phyloP scores from a whole-genome alignment of 805 yeast species.

The Ogataea siamensis region DNA sequence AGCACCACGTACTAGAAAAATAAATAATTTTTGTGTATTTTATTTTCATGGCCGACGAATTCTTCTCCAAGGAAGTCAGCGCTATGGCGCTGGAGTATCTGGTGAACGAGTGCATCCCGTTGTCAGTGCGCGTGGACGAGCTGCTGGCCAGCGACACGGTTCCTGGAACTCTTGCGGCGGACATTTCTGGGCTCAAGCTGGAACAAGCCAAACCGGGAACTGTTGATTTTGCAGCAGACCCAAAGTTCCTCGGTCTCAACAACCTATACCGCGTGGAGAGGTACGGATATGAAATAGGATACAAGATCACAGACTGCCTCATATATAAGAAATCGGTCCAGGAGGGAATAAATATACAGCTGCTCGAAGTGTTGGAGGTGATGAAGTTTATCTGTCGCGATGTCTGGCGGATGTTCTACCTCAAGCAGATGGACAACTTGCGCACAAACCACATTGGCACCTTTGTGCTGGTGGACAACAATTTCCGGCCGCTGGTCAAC shows the following conservation, averaged over 20 bases:
- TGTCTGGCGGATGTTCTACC: slow-evolving; percentile 77
- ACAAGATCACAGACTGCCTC: slow-evolving; percentile 29
- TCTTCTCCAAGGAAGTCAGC: slow-evolving; percentile 45
- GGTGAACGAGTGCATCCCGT: slow-evolving; percentile 74
- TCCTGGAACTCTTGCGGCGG: slow-evolving; percentile 1
- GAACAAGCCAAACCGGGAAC: slow-evolving; percentile 36
- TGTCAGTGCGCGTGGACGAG: slow-evolving; percentile 61
- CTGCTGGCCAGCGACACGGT: slow-evolving; percentile 34
- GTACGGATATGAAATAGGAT: slow-evolving; percentile 58
- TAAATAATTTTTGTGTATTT: slow-evolving; percentile 3
- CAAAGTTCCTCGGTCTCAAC: slow-evolving; percentile 42
- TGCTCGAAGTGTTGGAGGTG: slow-evolving; percentile 68
- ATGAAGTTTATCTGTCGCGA: slow-evolving; percentile 93
- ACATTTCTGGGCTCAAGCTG: slow-evolving; percentile 15
- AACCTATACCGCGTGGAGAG: slow-evolving; percentile 59
- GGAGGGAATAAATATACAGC: slow-evolving; percentile 27
- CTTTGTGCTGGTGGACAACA: slow-evolving; percentile 71
- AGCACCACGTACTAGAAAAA: slow-evolving; percentile 13
- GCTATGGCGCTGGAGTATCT: slow-evolving; percentile 58
- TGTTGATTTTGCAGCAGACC: slow-evolving; percentile 37
- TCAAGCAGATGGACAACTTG: slow-evolving; percentile 87
- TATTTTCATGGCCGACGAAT: slow-evolving; percentile 13
- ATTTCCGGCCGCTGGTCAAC: slow-evolving; percentile 51
- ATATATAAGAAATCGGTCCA: slow-evolving; percentile 25
- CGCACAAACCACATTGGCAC: slow-evolving; percentile 90